phyloP scores from a whole-genome alignment of 306 rosid genomes.

The Fragaria ananassa region DNA sequence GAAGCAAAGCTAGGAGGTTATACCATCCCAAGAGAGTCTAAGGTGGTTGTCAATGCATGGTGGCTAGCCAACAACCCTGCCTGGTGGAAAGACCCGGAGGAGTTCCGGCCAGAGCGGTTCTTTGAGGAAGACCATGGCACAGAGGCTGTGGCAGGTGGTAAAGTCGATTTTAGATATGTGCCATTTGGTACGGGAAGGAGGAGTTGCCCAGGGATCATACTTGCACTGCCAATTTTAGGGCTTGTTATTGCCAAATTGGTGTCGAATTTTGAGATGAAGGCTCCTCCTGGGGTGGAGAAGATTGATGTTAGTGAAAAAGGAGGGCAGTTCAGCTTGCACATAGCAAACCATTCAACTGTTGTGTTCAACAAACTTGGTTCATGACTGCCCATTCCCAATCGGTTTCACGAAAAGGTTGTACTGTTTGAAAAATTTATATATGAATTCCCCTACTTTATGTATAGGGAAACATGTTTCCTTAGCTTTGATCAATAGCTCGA shows the following conservation, averaged over 20 bases:
- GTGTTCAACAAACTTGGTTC: slow-evolving; percentile 27
- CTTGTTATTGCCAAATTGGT: slow-evolving; percentile 60
- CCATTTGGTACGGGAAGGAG: slow-evolving; percentile 88
- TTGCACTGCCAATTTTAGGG: slow-evolving; percentile 78
- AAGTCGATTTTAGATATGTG: slow-evolving; percentile 62
- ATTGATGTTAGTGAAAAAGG: slow-evolving; percentile 72
- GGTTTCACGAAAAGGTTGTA: not conserved
- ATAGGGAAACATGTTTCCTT: no score
- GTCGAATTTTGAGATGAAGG: slow-evolving; percentile 51
- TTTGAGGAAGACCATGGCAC: slow-evolving; percentile 57
- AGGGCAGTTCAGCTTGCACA: slow-evolving; percentile 74
- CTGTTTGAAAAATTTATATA: not conserved
- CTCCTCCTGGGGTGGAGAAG: slow-evolving; percentile 36
- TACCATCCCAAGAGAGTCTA: slow-evolving; percentile 67
- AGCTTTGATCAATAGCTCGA: no score
- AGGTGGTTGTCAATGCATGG: slow-evolving; percentile 89
- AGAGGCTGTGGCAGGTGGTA: slow-evolving; percentile 65
- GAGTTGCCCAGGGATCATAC: slow-evolving; percentile 82
- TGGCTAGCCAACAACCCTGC: slow-evolving; percentile 78
- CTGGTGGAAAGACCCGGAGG: slow-evolving; percentile 73
- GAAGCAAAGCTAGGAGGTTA: slow-evolving; percentile 70
- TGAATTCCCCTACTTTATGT: not conserved
- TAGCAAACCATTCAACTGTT: slow-evolving; percentile 66
- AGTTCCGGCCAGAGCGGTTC: slow-evolving; percentile 81
- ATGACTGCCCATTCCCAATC: slow-evolving; percentile 1